Evolutionary conservation across 2,329 filamentous ascomycete genomes (phyloP).

Genomic region (Alternaria sp.): DNA sequence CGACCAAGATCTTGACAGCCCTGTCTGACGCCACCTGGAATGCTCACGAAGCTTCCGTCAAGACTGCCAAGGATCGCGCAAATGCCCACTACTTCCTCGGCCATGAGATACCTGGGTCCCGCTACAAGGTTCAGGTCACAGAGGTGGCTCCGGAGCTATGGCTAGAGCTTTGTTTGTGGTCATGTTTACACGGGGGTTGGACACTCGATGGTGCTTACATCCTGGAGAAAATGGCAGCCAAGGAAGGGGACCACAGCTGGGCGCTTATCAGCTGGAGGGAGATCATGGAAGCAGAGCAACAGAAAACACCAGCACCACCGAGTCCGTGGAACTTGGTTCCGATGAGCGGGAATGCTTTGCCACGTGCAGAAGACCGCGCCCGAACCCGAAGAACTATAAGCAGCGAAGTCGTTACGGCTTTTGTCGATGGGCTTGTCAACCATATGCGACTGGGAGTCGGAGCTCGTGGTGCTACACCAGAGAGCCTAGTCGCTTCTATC

Average conservation of each 20-base stretch:
- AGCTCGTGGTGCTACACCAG: conserved; percentile 45
- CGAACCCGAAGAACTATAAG: conserved; percentile 59
- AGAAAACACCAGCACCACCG: conserved; percentile 20
- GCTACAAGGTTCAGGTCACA: conserved; percentile 50
- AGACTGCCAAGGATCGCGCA: conserved; percentile 31
- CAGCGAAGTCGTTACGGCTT: conserved; percentile 62
- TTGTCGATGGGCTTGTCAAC: conserved; percentile 61
- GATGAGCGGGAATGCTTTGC: conserved; percentile 20
- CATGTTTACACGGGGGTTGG: conserved; percentile 58
- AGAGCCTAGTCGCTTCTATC: conserved; percentile 43
- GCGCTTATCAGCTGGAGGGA: conserved; percentile 52
- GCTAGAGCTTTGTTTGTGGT: conserved; percentile 61
- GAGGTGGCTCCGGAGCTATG: conserved; percentile 56
- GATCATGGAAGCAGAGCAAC: conserved; percentile 41
- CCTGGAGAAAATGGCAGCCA: conserved; percentile 37
- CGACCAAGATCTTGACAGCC: conserved; percentile 56
- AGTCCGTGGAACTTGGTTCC: conserved; percentile 35
- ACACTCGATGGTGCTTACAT: conserved; percentile 51
- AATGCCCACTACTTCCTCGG: conserved; percentile 51
- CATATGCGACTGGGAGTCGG: conserved; percentile 53
- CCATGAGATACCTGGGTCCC: conserved; percentile 53
- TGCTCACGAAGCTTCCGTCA: conserved; percentile 51
- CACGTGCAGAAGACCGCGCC: conserved; percentile 31
- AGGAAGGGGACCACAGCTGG: conserved; percentile 32
- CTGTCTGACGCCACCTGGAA: conserved; percentile 59